phyloP scores from a whole-genome alignment of 352 stramenopile genomes.

The Globisporangium uncinulatum region DNA sequence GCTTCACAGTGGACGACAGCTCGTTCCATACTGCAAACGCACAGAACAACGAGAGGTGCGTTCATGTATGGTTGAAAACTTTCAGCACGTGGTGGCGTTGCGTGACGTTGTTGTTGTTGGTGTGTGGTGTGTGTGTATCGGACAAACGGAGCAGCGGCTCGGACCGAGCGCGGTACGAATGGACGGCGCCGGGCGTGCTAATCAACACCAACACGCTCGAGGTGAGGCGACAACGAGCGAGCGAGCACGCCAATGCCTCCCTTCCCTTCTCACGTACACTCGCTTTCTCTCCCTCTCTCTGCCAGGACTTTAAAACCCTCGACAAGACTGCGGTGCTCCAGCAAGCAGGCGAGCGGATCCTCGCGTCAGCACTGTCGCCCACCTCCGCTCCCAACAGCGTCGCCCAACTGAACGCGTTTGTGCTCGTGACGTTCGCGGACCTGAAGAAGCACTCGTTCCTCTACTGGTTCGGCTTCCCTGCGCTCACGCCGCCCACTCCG shows the following conservation, averaged over 20 bases:
- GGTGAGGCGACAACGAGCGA: constrained; percentile 18
- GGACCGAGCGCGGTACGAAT: constrained; percentile 73
- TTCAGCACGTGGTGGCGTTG: too few relatives aligned
- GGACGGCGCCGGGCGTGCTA: constrained; percentile 57
- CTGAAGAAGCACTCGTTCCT: constrained; percentile 92
- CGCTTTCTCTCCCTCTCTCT: background rate
- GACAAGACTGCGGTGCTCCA: constrained; percentile 78
- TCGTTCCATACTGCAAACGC: constrained; percentile 30
- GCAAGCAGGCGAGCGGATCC: constrained; percentile 27
- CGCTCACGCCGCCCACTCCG: constrained; percentile 37
- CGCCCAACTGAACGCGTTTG: constrained; percentile 78
- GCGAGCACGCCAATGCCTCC: too few relatives aligned
- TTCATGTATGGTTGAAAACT: too few relatives aligned
- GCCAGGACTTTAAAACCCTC: constrained; percentile 74
- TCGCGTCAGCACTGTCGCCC: constrained; percentile 24
- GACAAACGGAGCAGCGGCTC: constrained; percentile 11
- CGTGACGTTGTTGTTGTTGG: too few relatives aligned
- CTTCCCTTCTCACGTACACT: background rate
- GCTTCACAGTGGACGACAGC: constrained; percentile 70
- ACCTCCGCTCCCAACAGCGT: constrained; percentile 14
- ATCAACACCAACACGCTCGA: constrained; percentile 88
- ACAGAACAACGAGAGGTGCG: too few relatives aligned
- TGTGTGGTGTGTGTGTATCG: background rate
- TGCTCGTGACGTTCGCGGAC: constrained; percentile 89
- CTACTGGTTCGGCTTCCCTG: constrained; percentile 93